Conservation (phyloP, 345 rosid species). For the Pistacia vera region DNA sequence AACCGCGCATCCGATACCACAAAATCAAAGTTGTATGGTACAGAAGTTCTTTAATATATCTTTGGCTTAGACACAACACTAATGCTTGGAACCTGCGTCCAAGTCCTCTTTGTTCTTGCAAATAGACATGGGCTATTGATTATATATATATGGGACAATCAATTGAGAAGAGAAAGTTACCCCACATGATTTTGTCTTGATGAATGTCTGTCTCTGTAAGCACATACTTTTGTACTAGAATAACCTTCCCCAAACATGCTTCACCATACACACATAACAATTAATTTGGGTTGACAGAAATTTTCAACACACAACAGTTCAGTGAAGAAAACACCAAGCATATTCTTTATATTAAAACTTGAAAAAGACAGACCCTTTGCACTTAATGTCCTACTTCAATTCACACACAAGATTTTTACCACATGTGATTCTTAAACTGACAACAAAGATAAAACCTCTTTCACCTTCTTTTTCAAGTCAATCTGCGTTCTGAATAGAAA, state of each 20-base stretch:
- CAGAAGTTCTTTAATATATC: no score
- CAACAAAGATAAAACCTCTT: neutral
- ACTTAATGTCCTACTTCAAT: neutral
- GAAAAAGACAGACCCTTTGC: neutral
- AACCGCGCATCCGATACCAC: no score
- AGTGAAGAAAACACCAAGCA: conserved; percentile 3
- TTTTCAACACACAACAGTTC: conserved; percentile 2
- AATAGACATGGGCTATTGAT: neutral
- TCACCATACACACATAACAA: neutral
- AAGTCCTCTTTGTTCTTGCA: neutral
- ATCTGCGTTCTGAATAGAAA: conserved; percentile 41
- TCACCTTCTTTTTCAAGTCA: neutral
- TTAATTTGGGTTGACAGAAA: neutral
- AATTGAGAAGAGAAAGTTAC: neutral
- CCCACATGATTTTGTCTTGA: conserved; percentile 35
- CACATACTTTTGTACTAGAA: neutral
- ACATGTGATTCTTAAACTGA: conserved; percentile 4
- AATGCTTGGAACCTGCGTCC: neutral
- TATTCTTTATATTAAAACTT: neutral
- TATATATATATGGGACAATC: neutral
- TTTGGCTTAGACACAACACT: no score
- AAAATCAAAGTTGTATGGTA: no score
- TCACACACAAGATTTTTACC: conserved; percentile 9
- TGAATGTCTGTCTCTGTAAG: conserved; percentile 13
- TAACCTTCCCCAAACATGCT: conserved; percentile 23